These are phyloP conservation scores for Aspergillus ustus DNA, from an alignment of 2,329 filamentous ascomycete genomes.

Conservation along the genomic window DNA sequence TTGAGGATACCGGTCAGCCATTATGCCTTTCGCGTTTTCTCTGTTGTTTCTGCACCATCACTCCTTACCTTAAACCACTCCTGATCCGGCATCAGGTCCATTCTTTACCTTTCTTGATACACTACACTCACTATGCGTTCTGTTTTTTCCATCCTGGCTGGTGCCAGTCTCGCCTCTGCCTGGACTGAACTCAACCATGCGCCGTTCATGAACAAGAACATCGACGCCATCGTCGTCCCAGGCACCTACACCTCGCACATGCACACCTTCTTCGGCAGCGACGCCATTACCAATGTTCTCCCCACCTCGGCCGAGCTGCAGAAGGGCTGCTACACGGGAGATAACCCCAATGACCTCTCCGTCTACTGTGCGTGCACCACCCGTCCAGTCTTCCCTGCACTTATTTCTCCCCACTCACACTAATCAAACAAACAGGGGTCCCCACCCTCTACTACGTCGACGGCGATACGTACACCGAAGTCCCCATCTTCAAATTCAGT, in stretches of 20 bases:
- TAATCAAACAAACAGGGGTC: conserved; percentile 13
- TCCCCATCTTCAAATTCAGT: conserved; percentile 23
- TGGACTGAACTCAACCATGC: background rate
- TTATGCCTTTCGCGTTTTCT: no score
- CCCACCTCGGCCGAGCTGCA: background rate
- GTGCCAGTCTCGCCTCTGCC: background rate
- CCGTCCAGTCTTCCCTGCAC: no score
- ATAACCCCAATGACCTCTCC: conserved; percentile 3
- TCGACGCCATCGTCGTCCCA: background rate
- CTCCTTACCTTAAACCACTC: no score
- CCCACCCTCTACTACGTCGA: conserved; percentile 24
- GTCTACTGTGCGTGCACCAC: background rate
- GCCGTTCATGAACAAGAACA: conserved; percentile 7
- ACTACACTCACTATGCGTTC: background rate
- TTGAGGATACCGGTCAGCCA: no score
- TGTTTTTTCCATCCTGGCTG: background rate
- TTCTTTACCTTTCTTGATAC: no score
- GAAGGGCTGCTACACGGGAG: background rate
- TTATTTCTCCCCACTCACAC: no score
- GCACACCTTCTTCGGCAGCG: conserved; percentile 7
- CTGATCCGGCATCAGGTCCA: no score
- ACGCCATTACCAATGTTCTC: conserved; percentile 2
- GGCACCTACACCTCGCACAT: conserved; percentile 3
- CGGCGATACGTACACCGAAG: conserved; percentile 19
- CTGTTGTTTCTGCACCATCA: no score